phyloP scores from a whole-genome alignment of 1,139 yeast genomes.

The Meyerozyma carpophila region DNA sequence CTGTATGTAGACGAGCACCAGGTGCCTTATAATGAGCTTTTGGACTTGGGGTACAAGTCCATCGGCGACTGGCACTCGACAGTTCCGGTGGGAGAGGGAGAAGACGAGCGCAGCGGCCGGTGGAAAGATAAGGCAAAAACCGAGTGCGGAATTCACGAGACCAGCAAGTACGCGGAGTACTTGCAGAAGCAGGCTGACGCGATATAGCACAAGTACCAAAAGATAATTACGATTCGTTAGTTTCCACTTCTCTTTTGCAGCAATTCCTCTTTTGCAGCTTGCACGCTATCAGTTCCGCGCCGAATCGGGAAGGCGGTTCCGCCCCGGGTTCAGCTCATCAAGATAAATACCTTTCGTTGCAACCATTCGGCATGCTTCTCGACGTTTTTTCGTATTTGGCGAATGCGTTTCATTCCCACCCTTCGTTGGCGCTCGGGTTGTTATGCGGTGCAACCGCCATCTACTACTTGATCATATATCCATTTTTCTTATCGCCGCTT shows the following conservation, averaged over 20 bases:
- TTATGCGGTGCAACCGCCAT: constrained; percentile 1
- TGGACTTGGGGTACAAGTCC: constrained; percentile 85
- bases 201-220: not conserved
- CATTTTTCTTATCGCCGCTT: constrained; percentile 47
- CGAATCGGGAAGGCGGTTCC: not conserved
- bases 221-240: too few relatives aligned
- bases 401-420: not conserved
- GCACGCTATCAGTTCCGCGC: not conserved
- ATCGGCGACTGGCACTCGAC: constrained; percentile 97
- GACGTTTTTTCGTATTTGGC: not conserved
- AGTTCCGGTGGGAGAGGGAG: constrained; percentile 81
- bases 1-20: constrained; percentile 59
- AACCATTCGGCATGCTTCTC: not conserved
- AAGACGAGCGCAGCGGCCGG: constrained; percentile 92
- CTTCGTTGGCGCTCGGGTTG: not conserved
- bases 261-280: not conserved
- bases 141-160: constrained; percentile 92
- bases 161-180: constrained; percentile 64
- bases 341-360: not conserved
- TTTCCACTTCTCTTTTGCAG: not conserved
- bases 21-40: constrained; percentile 81
- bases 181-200: constrained; percentile 16
- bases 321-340: not conserved
- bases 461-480: constrained; percentile 35
- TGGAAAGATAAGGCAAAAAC: constrained; percentile 94